Evolutionary conservation across 768 basidiomycete genomes (phyloP).

Genomic region (Collybia sordida): DNA sequence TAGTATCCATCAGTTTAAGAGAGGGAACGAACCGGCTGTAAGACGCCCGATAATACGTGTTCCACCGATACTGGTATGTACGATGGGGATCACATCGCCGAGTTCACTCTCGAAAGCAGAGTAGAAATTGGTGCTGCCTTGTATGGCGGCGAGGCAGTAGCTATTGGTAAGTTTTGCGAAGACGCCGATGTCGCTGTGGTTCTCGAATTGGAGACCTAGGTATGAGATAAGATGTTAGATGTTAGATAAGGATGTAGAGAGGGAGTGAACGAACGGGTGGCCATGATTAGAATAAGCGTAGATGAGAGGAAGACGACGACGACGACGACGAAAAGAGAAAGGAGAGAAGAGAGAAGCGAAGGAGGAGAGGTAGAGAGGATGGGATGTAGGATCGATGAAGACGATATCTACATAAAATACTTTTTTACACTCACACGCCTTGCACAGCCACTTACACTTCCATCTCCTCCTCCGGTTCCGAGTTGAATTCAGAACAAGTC

Average conservation of each 20-base stretch:
- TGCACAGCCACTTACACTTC: too few relatives aligned
- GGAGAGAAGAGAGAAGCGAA: conserved; percentile 5
- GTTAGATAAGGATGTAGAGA: conserved; percentile 6
- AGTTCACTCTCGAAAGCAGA: conserved; percentile 96
- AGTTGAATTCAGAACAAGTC: neutral
- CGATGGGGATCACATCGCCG: conserved; percentile 90
- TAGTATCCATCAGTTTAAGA: neutral
- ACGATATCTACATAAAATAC: neutral
- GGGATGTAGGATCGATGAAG: neutral
- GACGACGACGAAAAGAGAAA: conserved; percentile 3
- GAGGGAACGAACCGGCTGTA: conserved; percentile 65
- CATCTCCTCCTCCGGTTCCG: neutral
- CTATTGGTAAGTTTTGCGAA: conserved; percentile 98
- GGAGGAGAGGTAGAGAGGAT: neutral
- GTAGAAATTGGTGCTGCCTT: conserved; percentile 97
- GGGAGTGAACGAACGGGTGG: conserved; percentile 40
- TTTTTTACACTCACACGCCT: conserved; percentile 1
- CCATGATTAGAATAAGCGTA: conserved; percentile 31
- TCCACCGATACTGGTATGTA: conserved; percentile 93
- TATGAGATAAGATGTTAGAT: conserved; percentile 12
- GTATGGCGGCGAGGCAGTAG: conserved; percentile 93
- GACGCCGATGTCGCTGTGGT: conserved; percentile 93
- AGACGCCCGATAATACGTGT: conserved; percentile 92
- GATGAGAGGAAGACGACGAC: conserved; percentile 1
- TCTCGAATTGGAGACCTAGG: conserved; percentile 91